Evolutionary conservation across 1,139 yeast species (phyloP).

Genomic region (Candida dubliniensis): DNA sequence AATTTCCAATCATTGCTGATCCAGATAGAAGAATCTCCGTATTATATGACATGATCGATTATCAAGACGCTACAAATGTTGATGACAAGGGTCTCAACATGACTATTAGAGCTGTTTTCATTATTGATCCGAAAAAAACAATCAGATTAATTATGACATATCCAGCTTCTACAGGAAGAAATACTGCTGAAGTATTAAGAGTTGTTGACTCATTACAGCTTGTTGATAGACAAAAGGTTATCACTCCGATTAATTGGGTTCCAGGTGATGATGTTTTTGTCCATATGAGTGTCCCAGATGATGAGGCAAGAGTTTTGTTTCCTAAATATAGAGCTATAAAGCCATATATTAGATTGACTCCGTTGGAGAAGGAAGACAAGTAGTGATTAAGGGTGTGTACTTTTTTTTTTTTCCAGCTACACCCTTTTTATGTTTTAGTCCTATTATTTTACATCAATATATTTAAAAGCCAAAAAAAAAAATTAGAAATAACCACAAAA

Average conservation of each 20-base stretch:
- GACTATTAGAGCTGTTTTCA: constrained; percentile 80
- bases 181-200: constrained; percentile 83
- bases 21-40: constrained; percentile 67
- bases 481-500: too few species aligned
- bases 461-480: too few species aligned
- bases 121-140: constrained; percentile 77
- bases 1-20: constrained; percentile 83
- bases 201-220: constrained; percentile 78
- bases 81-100: constrained; percentile 69
- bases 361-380: constrained; percentile 22
- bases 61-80: constrained; percentile 78
- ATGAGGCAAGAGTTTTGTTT: constrained; percentile 69
- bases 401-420: constrained; percentile 1
- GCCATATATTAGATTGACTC: constrained; percentile 62
- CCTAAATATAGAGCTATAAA: constrained; percentile 76
- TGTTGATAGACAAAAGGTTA: constrained; percentile 68
- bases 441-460: too few species aligned
- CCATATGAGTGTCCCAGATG: constrained; percentile 70
- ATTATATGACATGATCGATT: constrained; percentile 79
- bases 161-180: constrained; percentile 87
- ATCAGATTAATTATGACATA: constrained; percentile 72
- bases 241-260: constrained; percentile 86
- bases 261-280: constrained; percentile 86
- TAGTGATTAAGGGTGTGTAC: not conserved
- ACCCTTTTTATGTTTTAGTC: not conserved